Conservation (phyloP, 352 stramenopile species). For the Pythium brassicae region DNA sequence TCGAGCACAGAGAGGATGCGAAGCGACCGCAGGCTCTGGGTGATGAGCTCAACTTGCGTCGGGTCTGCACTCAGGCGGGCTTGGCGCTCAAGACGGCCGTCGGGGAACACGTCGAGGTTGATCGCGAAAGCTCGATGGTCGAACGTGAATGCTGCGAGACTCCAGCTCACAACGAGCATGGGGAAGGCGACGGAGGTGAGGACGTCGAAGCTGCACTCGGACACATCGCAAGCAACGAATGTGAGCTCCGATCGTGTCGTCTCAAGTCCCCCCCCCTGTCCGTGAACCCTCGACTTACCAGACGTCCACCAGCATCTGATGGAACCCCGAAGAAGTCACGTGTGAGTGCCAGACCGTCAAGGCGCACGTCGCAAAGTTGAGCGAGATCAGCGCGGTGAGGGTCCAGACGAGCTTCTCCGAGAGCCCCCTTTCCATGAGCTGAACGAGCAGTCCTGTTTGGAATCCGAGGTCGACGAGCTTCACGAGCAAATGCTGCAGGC, state of each 20-base stretch:
- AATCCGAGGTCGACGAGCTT: slow-evolving; percentile 10
- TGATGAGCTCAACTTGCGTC: slow-evolving; percentile 19
- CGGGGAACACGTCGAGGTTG: slow-evolving; percentile 17
- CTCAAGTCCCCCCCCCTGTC: background rate
- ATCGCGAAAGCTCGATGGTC: slow-evolving; percentile 21
- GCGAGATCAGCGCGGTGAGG: slow-evolving; percentile 20
- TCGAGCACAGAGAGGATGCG: slow-evolving; percentile 21
- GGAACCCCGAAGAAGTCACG: slow-evolving; percentile 4
- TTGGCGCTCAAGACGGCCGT: slow-evolving; percentile 12
- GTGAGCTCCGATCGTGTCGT: background rate
- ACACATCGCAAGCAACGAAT: background rate
- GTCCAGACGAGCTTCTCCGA: slow-evolving; percentile 13
- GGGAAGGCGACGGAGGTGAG: slow-evolving; percentile 26
- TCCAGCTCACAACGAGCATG: slow-evolving; percentile 22
- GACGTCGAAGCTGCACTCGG: slow-evolving; percentile 25
- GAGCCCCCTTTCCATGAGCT: slow-evolving; percentile 20
- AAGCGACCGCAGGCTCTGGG: slow-evolving; percentile 25
- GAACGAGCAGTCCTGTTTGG: slow-evolving; percentile 5
- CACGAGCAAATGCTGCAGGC: background rate
- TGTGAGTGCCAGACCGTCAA: slow-evolving; percentile 12
- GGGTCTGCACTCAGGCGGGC: slow-evolving; percentile 23
- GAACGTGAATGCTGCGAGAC: slow-evolving; percentile 22
- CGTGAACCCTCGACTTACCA: slow-evolving; percentile 18
- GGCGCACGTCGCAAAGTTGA: slow-evolving; percentile 18
- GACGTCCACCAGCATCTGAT: slow-evolving; percentile 23